Evolutionary conservation across 176 grass and related monocot genomes (phyloP), one percentile per base, ranked within the genome.

Genomic region (Saccharum spontaneum): DNA sequence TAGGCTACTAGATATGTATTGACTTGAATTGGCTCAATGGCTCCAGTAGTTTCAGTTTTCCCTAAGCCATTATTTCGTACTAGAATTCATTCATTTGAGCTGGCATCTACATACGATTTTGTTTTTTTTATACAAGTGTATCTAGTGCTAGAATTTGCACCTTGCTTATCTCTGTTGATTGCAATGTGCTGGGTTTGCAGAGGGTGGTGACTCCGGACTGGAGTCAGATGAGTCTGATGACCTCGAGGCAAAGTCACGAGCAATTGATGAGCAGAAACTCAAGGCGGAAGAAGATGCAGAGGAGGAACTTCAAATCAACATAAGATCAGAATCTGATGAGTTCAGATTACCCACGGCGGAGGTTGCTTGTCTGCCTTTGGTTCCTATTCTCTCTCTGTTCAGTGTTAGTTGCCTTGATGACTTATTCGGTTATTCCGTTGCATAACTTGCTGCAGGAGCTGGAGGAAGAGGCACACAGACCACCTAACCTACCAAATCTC

Each of bases 401-500:
- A 28, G 8, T 49, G 6, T 17, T 64, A 61, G 22, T 57, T 71
- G 7, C 26, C 31, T 79, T 71, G 8, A 81, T 49, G 5, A 52
- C 16, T 86, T 66, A 60, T 28, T 28, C 28, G 28, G 28, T 86
- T 66, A 60, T 65, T 71, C 39, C 17, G 48, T 59, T 17, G 38
- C 57, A 67, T n/a, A 34, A 75, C 34, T 86, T 57, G 24, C 22
- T 57, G 14, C 84, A 99, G 97, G 97, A 99, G 68, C 55, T 91
- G 57, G 88, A 92, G 79, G 93, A 99, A 85, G 94, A 99, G 88
- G 84, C 90, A 36, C 86, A 86, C 57, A 69, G 75, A 76, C 90
- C 93, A 30, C 93, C 93, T 12, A 96, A 99, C 72, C 88, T 99
- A 59, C 94, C 87, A 69, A 96, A 89, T 83, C 88, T 99, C 78